These are phyloP conservation scores for Colletotrichum plurivorum DNA, from an alignment of 2,329 filamentous ascomycete genomes.

Conservation along the genomic window DNA sequence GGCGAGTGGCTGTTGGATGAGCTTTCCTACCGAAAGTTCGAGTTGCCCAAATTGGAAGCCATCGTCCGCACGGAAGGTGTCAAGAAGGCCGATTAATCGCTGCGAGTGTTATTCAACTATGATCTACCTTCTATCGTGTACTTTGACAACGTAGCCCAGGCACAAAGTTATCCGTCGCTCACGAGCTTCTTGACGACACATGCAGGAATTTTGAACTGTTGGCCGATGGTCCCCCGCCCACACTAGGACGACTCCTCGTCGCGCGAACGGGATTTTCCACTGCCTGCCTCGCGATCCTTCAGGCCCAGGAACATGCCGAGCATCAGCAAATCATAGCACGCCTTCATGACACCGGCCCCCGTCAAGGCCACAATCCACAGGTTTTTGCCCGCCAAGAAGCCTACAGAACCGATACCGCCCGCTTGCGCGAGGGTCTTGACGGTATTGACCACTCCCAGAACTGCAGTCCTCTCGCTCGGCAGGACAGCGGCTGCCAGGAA, in stretches of 20 bases:
- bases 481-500: constrained; percentile 77
- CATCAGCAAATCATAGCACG: constrained; percentile 71
- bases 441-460: constrained; percentile 79
- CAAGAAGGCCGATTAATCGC: constrained; percentile 13
- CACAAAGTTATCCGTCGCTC: too few relatives aligned
- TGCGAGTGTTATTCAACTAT: background rate
- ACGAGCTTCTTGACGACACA: too few relatives aligned
- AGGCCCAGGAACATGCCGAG: constrained; percentile 62
- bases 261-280: constrained; percentile 32
- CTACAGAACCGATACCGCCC: constrained; percentile 74
- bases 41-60: constrained; percentile 55
- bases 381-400: constrained; percentile 68
- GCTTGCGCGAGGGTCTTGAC: constrained; percentile 76
- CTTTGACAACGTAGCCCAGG: background rate
- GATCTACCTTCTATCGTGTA: background rate
- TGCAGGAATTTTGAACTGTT: background rate
- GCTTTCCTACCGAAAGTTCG: constrained; percentile 50
- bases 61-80: constrained; percentile 34
- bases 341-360: constrained; percentile 74
- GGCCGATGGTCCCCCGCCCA: background rate
- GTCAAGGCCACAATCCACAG: constrained; percentile 75
- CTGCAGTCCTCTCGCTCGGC: constrained; percentile 76
- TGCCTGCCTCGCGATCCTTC: constrained; percentile 45
- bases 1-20: constrained; percentile 47
- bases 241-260: constrained; percentile 25